Base-by-base conservation (phyloP, 768 basidiomycete genomes). In the Mycena metata region DNA sequence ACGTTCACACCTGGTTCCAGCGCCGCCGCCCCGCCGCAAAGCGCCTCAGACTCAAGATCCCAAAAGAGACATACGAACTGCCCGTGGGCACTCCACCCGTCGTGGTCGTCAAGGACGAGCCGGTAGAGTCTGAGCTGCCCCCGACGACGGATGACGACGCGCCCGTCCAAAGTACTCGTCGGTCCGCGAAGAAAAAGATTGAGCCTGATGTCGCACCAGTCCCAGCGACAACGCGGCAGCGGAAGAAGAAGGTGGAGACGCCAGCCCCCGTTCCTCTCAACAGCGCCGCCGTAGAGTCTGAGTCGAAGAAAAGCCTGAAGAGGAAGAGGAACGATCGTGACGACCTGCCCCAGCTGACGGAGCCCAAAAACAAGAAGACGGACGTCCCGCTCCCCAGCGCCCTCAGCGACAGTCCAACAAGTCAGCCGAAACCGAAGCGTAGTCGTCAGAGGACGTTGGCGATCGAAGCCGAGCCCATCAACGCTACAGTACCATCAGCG, bases 1-100 rank as follows among this genome's bases (percentile, higher is more conserved):
- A 72, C 19, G 81, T 84, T 1, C 74, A 84, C 67, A 72, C 67
- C 13, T 85, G 83, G 82, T 84, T 79, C 77, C 78, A 79, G 57
- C 76, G 79, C 26, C 79, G 80, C 26, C 78, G 79, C 43, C 71
- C 64, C 16, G 30, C 69, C 24, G 79, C 78, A 5, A 78, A 74
- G 65, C 80, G 76, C 63, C 59, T 73, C 8, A 62, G 71, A 0
- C 64, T 79, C n/a, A 60, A 26, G 21, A 76, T 82, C 36, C 80
- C 79, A 4, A 49, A 67, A 17, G 80, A 76, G 5, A 77, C 77
- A 23, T 84, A 84, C 67, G 81, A 82, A 36, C 70, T 83, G n/a
- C 75, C 72, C 8, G 73, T 83, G 15, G 82, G 81, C 3, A 72
- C 45, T 11, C 82, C 82, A 39, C 81, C 81, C 0, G 69, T 75